Conservation (phyloP, 306 rosid genomes). For the Cucurbita argyrosperma region DNA sequence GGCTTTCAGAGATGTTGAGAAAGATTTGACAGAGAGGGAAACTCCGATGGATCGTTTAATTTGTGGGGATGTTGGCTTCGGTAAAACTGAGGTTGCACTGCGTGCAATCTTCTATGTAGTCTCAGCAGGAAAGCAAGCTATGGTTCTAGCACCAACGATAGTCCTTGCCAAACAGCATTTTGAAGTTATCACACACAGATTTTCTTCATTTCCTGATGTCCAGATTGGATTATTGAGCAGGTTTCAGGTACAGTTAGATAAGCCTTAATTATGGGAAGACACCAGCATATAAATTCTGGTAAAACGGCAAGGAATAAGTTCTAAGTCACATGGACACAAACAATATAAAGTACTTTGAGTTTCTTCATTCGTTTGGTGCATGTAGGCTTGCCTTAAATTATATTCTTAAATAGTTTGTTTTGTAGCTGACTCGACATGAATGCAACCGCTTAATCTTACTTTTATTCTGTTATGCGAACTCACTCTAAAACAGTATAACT, state of each 20-base stretch:
- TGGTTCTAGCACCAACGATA: conserved; percentile 92
- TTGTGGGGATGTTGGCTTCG: conserved; percentile 98
- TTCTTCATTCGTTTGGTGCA: neutral
- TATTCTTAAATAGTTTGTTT: neutral
- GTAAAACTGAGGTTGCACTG: conserved; percentile 95
- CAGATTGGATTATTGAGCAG: conserved; percentile 77
- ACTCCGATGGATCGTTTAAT: conserved; percentile 95
- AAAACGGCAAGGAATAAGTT: neutral
- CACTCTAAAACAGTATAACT: conserved; percentile 7
- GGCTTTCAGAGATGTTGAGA: conserved; percentile 86
- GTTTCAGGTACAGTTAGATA: conserved; percentile 54
- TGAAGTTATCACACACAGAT: conserved; percentile 69
- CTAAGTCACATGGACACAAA: neutral
- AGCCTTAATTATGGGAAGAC: neutral
- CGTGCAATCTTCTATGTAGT: conserved; percentile 79
- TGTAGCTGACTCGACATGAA: neutral
- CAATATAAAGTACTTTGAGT: neutral
- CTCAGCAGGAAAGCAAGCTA: conserved; percentile 78
- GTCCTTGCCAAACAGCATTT: conserved; percentile 93
- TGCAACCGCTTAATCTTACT: neutral
- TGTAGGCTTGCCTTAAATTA: neutral
- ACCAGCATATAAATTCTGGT: neutral
- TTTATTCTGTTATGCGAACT: conserved; percentile 8
- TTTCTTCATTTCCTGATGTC: conserved; percentile 49
- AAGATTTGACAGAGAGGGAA: conserved; percentile 66